Percentiles rank a stretch among this genome's conserved stretches.
These are phyloP conservation scores for Colletotrichum liaoningense DNA, from an alignment of 2,329 filamentous ascomycete genomes.

Conservation along the genomic window DNA sequence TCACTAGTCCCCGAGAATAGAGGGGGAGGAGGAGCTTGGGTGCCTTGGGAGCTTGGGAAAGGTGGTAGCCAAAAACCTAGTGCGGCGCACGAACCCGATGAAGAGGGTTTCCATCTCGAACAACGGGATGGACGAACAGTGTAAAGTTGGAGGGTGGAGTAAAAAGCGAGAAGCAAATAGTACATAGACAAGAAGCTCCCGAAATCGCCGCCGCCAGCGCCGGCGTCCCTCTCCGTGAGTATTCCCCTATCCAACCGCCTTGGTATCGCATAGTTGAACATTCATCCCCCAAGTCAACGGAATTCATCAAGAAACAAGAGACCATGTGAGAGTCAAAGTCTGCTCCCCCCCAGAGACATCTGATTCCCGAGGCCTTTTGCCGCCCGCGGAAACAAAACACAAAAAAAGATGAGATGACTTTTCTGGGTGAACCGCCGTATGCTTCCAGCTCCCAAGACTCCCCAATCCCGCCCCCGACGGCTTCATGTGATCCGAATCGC, in stretches of 20 bases:
- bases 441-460: too few relatives aligned
- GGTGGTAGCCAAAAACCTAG: background rate
- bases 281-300: too few relatives aligned
- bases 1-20: conserved; percentile 15
- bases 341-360: too few relatives aligned
- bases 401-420: too few relatives aligned
- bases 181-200: background rate
- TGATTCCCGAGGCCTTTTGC: background rate
- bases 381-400: background rate
- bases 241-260: background rate
- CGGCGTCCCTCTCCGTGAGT: background rate
- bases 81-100: background rate
- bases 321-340: too few relatives aligned
- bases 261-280: too few relatives aligned
- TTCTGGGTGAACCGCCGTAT: conserved; percentile 1
- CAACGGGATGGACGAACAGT: background rate
- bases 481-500: conserved; percentile 25
- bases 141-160: background rate
- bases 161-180: background rate
- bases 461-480: background rate
- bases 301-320: too few relatives aligned
- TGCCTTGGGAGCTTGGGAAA: too few relatives aligned
- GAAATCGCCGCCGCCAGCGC: background rate
- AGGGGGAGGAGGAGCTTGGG: background rate
- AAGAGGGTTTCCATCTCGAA: background rate